A percentile compares a stretch with the other conserved stretches of the same genome.
These are phyloP conservation scores for Gracilaria domingensis DNA, from an alignment of 23 red algal species.

Conservation along the genomic window DNA sequence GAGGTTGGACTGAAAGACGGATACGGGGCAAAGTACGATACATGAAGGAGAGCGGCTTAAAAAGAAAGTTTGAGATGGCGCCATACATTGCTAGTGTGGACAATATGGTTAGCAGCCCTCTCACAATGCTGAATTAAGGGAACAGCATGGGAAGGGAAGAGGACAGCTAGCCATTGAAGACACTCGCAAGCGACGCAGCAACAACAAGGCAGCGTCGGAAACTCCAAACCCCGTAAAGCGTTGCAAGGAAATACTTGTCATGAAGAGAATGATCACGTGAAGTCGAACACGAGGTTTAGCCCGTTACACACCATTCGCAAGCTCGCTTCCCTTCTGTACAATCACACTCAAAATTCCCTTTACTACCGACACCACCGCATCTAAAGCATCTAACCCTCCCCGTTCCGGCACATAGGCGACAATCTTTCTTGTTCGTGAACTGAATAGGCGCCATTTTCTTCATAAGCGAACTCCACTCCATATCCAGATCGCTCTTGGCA, in stretches of 20 bases:
- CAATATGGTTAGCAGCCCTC: constrained; percentile 39
- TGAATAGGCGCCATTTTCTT: constrained; percentile 25
- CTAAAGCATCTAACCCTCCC: constrained; percentile 50
- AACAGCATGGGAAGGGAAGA: neutral
- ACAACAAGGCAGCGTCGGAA: neutral
- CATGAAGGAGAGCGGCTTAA: constrained; percentile 87
- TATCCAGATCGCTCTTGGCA: constrained; percentile 31
- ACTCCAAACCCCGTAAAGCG: neutral
- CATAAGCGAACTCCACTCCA: constrained; percentile 57
- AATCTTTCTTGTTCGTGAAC: neutral
- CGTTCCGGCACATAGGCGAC: constrained; percentile 45
- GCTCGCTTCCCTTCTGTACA: constrained; percentile 34
- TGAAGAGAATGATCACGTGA: neutral
- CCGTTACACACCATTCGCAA: constrained; percentile 49
- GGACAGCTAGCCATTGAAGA: constrained; percentile 37
- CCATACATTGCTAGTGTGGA: constrained; percentile 73
- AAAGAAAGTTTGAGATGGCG: constrained; percentile 93
- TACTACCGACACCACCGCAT: constrained; percentile 50
- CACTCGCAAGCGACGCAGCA: constrained; percentile 8
- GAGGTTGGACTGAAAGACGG: constrained; percentile 84
- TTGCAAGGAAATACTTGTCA: neutral
- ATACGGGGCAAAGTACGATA: constrained; percentile 96
- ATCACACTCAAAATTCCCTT: constrained; percentile 36
- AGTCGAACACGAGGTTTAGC: neutral
- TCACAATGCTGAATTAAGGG: constrained; percentile 51